Base-by-base conservation (phyloP, 768 basidiomycete species). In the Pseudohyphozyma bogoriensis region DNA sequence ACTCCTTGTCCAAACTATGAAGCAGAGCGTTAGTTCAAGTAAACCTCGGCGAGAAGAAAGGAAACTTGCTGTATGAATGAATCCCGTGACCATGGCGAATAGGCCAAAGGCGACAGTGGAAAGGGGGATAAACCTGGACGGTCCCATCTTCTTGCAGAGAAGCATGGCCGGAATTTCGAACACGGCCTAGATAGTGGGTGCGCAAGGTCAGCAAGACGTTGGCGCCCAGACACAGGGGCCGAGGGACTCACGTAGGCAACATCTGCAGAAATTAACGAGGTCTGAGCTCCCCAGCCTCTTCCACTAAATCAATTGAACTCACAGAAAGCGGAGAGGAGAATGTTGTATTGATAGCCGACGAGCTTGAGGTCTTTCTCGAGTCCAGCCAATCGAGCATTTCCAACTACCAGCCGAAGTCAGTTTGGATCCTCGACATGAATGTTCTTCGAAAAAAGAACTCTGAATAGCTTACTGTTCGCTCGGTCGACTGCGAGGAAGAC, bases 351-450 rank as follows among this genome's bases (percentile, higher is more conserved):
- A 47, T 65, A 71, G n/a, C 68, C 69, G 10, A 29, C 36, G 8
- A 72, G 52, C 1, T 49, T 35, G 11, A 72, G 55, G 29, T 72
- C 63, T 55, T 58, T 62, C 59, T 70, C 71, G 8, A 70, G 51
- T 0, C 69, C 71, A 5, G 71, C 71, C 0, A 69, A 28, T 0
- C 62, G 56, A 2, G 68, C 68, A 22, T 69, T 66, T 1, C 36
- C 51, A 16, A 52, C 39, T n/a, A n/a, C n/a, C n/a, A n/a, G n/a
- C n/a, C n/a, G n/a, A n/a, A n/a, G n/a, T n/a, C n/a, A n/a, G 26
- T 52, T 52, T 7, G 60, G 56, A 4, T 54, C 53, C n/a, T 58
- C 54, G 33, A 52, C 16, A 29, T 2, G 31, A 28, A 16, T 6
- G 29, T 28, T 50, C 29, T n/a, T n/a, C n/a, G n/a, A n/a, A n/a